Evolutionary conservation across 257 asterid genomes (phyloP).

Genomic region (Jacaranda copaia): DNA sequence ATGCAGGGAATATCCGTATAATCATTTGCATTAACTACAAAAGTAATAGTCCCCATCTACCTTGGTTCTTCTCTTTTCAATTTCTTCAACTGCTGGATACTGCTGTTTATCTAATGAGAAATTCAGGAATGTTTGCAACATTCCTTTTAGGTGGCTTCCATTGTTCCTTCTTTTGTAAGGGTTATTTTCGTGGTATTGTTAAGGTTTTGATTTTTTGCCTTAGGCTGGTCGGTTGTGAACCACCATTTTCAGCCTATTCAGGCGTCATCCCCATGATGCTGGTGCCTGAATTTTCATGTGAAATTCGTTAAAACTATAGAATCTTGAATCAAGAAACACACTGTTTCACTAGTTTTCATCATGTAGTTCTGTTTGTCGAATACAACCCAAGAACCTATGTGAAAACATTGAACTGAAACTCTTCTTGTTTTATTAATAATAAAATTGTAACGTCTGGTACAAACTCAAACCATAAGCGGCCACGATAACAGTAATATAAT

Average conservation of each 20-base stretch:
- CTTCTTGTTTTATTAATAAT: no score
- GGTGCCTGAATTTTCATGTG: not conserved
- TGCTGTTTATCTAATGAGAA: not conserved
- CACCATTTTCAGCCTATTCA: not conserved
- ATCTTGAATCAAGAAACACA: not conserved
- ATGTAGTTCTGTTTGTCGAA: no score
- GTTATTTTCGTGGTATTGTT: not conserved
- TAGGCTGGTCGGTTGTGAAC: not conserved
- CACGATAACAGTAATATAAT: no score
- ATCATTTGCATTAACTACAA: conserved; percentile 25
- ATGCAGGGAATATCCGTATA: conserved; percentile 50
- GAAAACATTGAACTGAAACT: no score
- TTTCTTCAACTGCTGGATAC: not conserved
- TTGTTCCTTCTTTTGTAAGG: not conserved
- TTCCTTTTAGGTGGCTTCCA: conserved; percentile 5
- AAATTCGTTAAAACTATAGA: not conserved
- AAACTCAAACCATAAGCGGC: no score
- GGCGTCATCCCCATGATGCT: not conserved
- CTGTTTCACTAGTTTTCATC: no score
- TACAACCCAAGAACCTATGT: no score
- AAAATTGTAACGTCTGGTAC: no score
- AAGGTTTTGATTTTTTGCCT: not conserved
- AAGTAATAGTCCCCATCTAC: not conserved
- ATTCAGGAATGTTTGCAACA: conserved; percentile 1
- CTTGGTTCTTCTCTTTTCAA: conserved; percentile 14